A percentile compares a stretch with the other conserved stretches of the same genome.
Evolutionary conservation across 805 yeast species (phyloP).

Genomic region (Brettanomyces custersianus): DNA sequence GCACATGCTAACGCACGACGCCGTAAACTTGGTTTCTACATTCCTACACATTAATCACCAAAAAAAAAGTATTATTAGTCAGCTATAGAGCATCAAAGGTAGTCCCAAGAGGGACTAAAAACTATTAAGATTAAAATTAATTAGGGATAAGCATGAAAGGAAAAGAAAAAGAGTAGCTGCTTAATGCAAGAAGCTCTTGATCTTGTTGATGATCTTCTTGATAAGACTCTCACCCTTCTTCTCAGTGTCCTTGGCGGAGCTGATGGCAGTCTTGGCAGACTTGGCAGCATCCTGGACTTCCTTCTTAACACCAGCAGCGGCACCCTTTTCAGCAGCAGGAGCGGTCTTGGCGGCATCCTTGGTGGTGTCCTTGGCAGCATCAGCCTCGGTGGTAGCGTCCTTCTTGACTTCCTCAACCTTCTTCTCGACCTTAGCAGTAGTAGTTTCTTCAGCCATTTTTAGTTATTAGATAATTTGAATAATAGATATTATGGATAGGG

Average conservation of each 20-base stretch:
- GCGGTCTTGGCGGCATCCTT: conserved; percentile 13
- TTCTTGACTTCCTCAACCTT: conserved; percentile 7
- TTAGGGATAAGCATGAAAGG: background rate
- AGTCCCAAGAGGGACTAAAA: too few relatives aligned
- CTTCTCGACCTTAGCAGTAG: conserved; percentile 3
- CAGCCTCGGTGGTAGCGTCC: conserved; percentile 6
- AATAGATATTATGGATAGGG: conserved; percentile 2
- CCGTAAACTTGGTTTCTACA: too few relatives aligned
- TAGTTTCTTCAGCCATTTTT: conserved; percentile 4
- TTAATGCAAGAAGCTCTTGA: conserved; percentile 22
- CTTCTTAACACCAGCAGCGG: conserved; percentile 1
- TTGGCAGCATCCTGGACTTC: conserved; percentile 6
- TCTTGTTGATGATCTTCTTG: conserved; percentile 22
- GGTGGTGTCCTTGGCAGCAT: conserved; percentile 12
- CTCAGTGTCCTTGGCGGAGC: conserved; percentile 4
- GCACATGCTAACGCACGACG: too few relatives aligned
- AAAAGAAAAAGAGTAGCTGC: conserved; percentile 2
- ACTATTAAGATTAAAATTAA: background rate
- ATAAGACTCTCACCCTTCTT: conserved; percentile 6
- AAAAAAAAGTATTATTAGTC: too few relatives aligned
- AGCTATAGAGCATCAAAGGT: too few relatives aligned
- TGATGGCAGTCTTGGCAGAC: conserved; percentile 4
- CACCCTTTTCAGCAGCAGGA: conserved; percentile 8
- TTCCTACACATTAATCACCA: too few relatives aligned
- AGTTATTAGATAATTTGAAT: background rate